Conservation (phyloP, 208 protist genomes). For the Trichomonas tenax region DNA sequence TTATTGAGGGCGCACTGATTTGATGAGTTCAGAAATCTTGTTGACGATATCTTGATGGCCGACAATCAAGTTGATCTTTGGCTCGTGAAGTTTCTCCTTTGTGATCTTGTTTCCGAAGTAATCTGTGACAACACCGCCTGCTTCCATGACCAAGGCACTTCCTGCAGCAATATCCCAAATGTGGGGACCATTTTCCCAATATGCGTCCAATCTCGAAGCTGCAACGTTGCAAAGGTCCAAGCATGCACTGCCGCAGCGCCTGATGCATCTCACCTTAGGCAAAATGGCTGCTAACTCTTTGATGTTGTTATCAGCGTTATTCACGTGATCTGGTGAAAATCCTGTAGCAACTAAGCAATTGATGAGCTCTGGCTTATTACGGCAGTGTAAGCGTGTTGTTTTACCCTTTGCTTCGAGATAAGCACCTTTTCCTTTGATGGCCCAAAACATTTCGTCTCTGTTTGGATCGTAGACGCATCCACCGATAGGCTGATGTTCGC, state of each 20-base stretch:
- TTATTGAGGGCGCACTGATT: not conserved
- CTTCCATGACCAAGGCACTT: not conserved
- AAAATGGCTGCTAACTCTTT: not conserved
- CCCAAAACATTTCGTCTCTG: not conserved
- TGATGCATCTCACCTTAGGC: not conserved
- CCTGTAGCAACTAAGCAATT: not conserved
- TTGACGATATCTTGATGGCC: not conserved
- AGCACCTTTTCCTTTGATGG: not conserved
- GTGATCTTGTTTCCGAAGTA: not conserved
- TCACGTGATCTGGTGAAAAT: not conserved
- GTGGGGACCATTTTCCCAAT: not conserved
- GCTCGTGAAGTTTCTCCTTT: not conserved
- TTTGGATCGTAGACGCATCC: not conserved
- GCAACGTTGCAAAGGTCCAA: not conserved
- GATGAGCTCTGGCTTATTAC: not conserved
- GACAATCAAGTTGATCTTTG: not conserved
- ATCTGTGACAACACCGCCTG: not conserved
- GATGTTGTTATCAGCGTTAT: not conserved
- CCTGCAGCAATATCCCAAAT: not conserved
- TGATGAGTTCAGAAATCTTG: not conserved
- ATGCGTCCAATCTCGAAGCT: not conserved
- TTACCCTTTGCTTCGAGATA: not conserved
- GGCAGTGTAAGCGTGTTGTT: not conserved
- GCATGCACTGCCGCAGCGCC: not conserved
- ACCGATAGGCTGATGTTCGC: not conserved